Conservation (phyloP, 2,329 filamentous ascomycete species). For the Fusarium goolgardi region DNA sequence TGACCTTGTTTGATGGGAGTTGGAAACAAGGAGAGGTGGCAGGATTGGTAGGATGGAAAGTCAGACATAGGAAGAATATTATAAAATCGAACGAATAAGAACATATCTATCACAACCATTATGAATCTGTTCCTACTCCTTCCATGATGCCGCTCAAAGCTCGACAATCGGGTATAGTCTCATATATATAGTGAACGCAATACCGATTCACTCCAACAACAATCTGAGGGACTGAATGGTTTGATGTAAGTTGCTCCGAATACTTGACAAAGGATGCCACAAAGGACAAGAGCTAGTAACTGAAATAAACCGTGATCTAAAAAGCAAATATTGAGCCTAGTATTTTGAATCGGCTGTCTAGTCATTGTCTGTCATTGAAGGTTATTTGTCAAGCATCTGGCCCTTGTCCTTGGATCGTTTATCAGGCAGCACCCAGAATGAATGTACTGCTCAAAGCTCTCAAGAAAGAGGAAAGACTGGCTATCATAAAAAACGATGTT, state of each 20-base stretch:
- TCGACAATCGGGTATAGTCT: not conserved
- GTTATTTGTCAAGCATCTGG: no score
- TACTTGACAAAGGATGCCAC: no score
- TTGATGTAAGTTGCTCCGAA: not conserved
- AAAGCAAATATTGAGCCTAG: no score
- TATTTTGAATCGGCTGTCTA: no score
- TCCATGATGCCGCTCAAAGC: not conserved
- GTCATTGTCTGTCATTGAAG: no score
- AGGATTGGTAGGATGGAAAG: not conserved
- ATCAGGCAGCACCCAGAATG: no score
- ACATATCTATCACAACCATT: rapidly evolving
- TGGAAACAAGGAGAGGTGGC: not conserved
- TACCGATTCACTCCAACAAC: not conserved
- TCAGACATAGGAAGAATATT: not conserved
- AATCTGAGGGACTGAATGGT: not conserved
- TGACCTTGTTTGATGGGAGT: not conserved
- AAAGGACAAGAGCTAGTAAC: no score
- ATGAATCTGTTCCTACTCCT: not conserved
- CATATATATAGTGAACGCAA: not conserved
- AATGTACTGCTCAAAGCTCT: no score
- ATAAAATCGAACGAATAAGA: not conserved
- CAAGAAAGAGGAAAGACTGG: no score
- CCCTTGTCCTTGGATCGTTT: no score
- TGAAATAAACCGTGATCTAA: no score
- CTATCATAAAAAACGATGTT: no score